Evolutionary conservation across 257 asterid genomes (phyloP), one percentile per base, ranked within the genome.

Genomic region (Dorcoceras hygrometricum): DNA sequence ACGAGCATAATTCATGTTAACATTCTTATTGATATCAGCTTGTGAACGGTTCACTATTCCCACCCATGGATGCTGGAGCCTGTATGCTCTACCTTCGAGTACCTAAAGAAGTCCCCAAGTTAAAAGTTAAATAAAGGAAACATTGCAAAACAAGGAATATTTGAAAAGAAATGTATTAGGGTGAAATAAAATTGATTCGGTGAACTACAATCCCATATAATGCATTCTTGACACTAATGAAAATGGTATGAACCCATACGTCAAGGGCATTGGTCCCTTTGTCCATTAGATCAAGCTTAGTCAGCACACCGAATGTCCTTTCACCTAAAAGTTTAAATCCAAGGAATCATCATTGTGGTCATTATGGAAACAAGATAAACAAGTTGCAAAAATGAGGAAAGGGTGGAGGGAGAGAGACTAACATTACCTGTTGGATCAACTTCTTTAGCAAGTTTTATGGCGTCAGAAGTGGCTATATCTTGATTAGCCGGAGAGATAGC

Each of bases 401-500:
- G 46, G 16, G 43, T 25, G 24, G 22, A 14, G 48, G 28, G 63
- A 59, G 32, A 10, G 32, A 48, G 56, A 68, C 34, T 18, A n/a
- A 6, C n/a, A 31, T 39, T 80, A 92, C 98, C 97, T 62, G 97
- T 62, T 55, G 97, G 93, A 78, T 92, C 97, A 73, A 92, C 98
- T 89, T 92, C 98, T 79, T 84, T 84, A 70, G 98, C 97, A 63
- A 92, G 95, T 80, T 92, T 92, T 78, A 92, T 92, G 60, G 98
- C 98, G 78, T 92, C 98, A 5, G 98, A 92, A 72, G 98, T 92
- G 63, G 98, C 98, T 57, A 92, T 92, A 80, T 92, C 98, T 83
- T 92, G 98, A 80, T 92, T 92, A 62, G 98, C 98, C 27, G 98
- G 98, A 76, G 98, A 92, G 73, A 92, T 92, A 0, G 98, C 98